phyloP scores from a whole-genome alignment of 83 land plant species.

The Diphasiastrum complanatum region DNA sequence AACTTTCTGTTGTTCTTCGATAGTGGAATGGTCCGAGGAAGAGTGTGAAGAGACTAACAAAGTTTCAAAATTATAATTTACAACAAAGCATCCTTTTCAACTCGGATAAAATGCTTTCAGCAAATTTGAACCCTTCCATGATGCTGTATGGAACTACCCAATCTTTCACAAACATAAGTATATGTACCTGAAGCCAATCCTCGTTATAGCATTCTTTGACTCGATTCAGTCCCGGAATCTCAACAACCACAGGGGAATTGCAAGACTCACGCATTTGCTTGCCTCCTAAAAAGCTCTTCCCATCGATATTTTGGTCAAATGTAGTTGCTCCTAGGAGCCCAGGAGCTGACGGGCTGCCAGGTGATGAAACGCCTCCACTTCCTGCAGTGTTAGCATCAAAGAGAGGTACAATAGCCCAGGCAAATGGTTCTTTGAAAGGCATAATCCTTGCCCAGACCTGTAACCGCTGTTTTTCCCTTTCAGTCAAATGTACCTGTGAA shows the following conservation, averaged over 20 bases:
- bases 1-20: too few relatives aligned
- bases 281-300: slow-evolving; percentile 55
- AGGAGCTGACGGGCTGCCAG: slow-evolving; percentile 81
- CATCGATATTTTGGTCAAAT: slow-evolving; percentile 50
- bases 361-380: slow-evolving; percentile 68
- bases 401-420: slow-evolving; percentile 88
- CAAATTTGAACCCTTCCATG: too few relatives aligned
- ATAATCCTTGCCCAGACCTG: slow-evolving; percentile 97
- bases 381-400: slow-evolving; percentile 61
- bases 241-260: slow-evolving; percentile 68
- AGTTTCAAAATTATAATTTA: too few relatives aligned
- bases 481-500: slow-evolving; percentile 72
- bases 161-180: too few relatives aligned
- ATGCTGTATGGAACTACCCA: too few relatives aligned
- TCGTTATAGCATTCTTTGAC: slow-evolving; percentile 94
- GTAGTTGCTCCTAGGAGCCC: slow-evolving; percentile 51
- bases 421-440: slow-evolving; percentile 95
- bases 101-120: too few relatives aligned
- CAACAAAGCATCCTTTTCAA: too few relatives aligned
- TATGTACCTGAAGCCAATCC: slow-evolving; percentile 77
- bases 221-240: slow-evolving; percentile 84
- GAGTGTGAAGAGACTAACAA: too few relatives aligned
- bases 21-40: too few relatives aligned
- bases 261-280: slow-evolving; percentile 42
- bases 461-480: slow-evolving; percentile 83